phyloP scores from a whole-genome alignment of 345 rosid genomes.

The Rhodamnia argentea region DNA sequence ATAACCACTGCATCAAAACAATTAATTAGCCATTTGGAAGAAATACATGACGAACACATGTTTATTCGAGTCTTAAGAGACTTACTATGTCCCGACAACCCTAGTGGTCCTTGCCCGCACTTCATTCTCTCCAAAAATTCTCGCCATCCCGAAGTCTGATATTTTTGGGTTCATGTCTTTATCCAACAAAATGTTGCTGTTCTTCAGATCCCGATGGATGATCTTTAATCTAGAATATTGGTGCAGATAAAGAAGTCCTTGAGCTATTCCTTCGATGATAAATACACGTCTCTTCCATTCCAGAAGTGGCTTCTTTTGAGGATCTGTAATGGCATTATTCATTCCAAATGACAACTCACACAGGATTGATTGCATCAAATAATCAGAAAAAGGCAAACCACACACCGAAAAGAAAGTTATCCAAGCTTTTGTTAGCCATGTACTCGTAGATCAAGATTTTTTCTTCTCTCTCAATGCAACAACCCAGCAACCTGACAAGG shows the following conservation, averaged over 20 bases:
- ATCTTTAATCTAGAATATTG: constrained; percentile 10
- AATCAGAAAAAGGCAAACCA: too few species aligned
- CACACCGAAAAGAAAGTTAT: too few species aligned
- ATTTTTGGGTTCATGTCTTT: constrained; percentile 11
- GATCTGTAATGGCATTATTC: too few species aligned
- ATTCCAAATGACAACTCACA: too few species aligned
- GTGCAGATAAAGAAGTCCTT: constrained; percentile 15
- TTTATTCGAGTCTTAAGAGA: background rate
- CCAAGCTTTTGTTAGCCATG: too few species aligned
- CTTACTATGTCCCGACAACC: constrained; percentile 19
- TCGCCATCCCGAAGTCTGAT: constrained; percentile 17
- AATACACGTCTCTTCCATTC: too few species aligned
- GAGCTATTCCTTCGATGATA: constrained; percentile 5
- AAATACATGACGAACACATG: background rate
- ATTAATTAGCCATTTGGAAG: background rate
- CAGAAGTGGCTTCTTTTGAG: too few species aligned
- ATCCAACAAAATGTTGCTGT: constrained; percentile 14
- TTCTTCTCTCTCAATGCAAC: too few species aligned
- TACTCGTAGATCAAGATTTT: too few species aligned
- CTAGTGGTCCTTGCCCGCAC: background rate
- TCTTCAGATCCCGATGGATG: constrained; percentile 14
- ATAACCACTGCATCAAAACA: background rate
- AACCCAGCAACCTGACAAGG: too few species aligned
- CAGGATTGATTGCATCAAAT: too few species aligned
- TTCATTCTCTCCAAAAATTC: constrained; percentile 5